These are phyloP conservation scores for Exserohilum rostratum DNA, from an alignment of 2,329 filamentous ascomycete species.

Conservation along the genomic window DNA sequence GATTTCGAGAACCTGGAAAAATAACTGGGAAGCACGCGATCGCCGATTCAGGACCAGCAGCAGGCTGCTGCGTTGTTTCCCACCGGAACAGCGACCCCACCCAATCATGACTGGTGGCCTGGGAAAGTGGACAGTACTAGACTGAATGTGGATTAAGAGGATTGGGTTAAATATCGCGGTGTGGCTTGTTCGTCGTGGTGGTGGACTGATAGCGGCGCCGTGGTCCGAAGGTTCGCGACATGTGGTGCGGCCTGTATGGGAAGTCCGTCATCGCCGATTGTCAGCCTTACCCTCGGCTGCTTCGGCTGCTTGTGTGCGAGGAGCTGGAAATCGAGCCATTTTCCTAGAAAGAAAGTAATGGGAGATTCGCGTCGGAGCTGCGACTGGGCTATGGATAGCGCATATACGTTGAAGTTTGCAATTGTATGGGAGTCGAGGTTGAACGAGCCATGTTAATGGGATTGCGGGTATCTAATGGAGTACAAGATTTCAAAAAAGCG, in stretches of 20 bases:
- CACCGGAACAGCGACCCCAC: background rate
- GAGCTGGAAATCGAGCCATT: background rate
- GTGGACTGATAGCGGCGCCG: background rate
- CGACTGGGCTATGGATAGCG: background rate
- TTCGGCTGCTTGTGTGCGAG: slow-evolving; percentile 2
- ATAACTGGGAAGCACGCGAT: slow-evolving; percentile 8
- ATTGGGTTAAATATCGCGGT: background rate
- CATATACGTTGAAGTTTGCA: background rate
- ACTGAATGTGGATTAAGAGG: background rate
- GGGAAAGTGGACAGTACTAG: no score
- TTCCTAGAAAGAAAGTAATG: background rate
- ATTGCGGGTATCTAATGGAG: slow-evolving; percentile 7
- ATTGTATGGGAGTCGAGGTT: background rate
- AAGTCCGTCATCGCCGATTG: slow-evolving; percentile 14
- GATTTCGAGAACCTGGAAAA: background rate
- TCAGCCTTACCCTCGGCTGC: slow-evolving; percentile 9
- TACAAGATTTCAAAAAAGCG: background rate
- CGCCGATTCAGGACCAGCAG: slow-evolving; percentile 7
- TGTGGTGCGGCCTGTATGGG: background rate
- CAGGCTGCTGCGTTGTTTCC: no score
- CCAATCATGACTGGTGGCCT: background rate
- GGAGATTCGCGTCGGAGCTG: no score
- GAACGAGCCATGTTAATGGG: background rate
- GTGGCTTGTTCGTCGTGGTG: slow-evolving; percentile 1
- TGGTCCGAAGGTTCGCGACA: background rate